Percentiles rank a stretch among this genome's conserved stretches.
Evolutionary conservation across 108 stramenopile species (phyloP).

Genomic region (Fragilaria crotonensis): DNA sequence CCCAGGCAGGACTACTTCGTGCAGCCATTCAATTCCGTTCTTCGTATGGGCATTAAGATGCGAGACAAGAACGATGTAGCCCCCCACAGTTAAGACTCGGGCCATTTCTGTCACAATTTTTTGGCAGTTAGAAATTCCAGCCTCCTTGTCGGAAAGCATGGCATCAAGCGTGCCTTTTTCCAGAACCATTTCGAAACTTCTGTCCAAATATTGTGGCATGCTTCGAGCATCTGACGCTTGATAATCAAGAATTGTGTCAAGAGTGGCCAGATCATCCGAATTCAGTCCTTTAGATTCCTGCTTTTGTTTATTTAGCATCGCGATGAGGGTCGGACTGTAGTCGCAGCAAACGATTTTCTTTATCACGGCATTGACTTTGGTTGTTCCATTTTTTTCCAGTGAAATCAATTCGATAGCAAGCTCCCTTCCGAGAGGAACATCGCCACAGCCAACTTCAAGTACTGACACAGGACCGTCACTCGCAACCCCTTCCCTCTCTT

Average conservation of each 20-base stretch:
- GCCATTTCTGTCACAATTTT: constrained; percentile 62
- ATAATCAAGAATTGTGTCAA: constrained; percentile 17
- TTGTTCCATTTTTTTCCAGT: constrained; percentile 12
- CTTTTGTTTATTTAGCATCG: constrained; percentile 34
- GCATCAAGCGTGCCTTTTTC: constrained; percentile 86
- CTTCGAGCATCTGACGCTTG: constrained; percentile 47
- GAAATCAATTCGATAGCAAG: constrained; percentile 23
- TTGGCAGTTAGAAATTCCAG: constrained; percentile 41
- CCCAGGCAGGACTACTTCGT: constrained; percentile 55
- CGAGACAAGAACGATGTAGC: constrained; percentile 53
- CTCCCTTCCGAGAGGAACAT: constrained; percentile 57
- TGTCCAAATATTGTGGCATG: constrained; percentile 29
- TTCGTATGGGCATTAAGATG: constrained; percentile 58
- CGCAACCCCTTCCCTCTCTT: constrained; percentile 12
- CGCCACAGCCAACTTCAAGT: constrained; percentile 80
- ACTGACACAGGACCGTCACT: constrained; percentile 39
- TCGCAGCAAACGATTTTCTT: constrained; percentile 55
- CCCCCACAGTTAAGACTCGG: constrained; percentile 32
- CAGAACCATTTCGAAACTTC: constrained; percentile 51
- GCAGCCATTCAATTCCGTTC: constrained; percentile 54
- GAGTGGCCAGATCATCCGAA: constrained; percentile 1
- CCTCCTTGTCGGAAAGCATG: constrained; percentile 60
- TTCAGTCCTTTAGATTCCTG: constrained; percentile 7
- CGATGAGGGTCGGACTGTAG: constrained; percentile 56
- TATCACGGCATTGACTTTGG: constrained; percentile 16